A percentile compares a stretch with the other conserved stretches of the same genome.
Conservation (phyloP, 257 asterid genomes). For the Nyctanthes arbortristis region DNA sequence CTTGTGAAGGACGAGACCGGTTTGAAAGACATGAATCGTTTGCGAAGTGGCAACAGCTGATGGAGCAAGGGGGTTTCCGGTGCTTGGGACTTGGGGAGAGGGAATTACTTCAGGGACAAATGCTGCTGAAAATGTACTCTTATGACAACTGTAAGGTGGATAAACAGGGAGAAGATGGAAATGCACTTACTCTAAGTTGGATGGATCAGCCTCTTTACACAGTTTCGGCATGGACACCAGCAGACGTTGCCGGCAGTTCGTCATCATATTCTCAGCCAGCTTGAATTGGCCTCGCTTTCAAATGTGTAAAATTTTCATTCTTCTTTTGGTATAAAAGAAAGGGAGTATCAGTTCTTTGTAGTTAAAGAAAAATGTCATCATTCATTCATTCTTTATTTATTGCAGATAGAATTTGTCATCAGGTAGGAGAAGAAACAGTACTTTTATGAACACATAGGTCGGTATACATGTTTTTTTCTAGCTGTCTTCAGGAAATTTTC, state of each 20-base stretch:
- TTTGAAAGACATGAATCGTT: constrained; percentile 69
- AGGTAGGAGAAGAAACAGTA: constrained; percentile 26
- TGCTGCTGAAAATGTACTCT: constrained; percentile 79
- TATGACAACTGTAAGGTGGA: constrained; percentile 43
- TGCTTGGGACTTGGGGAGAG: constrained; percentile 51
- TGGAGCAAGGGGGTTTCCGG: constrained; percentile 72
- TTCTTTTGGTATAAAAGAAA: constrained; percentile 13
- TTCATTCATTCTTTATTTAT: constrained; percentile 67
- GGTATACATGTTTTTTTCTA: background rate
- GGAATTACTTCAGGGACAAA: constrained; percentile 67
- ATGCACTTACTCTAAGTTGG: constrained; percentile 64
- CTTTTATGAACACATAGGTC: constrained; percentile 11
- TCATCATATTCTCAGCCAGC: constrained; percentile 32
- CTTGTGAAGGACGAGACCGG: constrained; percentile 83
- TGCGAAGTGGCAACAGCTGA: constrained; percentile 57
- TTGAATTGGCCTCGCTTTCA: constrained; percentile 20
- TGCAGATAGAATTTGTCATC: constrained; percentile 54
- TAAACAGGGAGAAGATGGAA: constrained; percentile 41
- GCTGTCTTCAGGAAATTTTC: background rate
- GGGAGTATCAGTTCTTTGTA: constrained; percentile 46
- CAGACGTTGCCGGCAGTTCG: constrained; percentile 61
- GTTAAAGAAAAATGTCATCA: constrained; percentile 44
- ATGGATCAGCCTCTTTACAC: constrained; percentile 77
- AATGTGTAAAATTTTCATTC: constrained; percentile 10
- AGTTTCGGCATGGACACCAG: constrained; percentile 63